Percentiles rank a stretch among this genome's conserved stretches.
Evolutionary conservation across 148 eudicot genomes (phyloP).

Genomic region (Fagopyrum homotropicum): DNA sequence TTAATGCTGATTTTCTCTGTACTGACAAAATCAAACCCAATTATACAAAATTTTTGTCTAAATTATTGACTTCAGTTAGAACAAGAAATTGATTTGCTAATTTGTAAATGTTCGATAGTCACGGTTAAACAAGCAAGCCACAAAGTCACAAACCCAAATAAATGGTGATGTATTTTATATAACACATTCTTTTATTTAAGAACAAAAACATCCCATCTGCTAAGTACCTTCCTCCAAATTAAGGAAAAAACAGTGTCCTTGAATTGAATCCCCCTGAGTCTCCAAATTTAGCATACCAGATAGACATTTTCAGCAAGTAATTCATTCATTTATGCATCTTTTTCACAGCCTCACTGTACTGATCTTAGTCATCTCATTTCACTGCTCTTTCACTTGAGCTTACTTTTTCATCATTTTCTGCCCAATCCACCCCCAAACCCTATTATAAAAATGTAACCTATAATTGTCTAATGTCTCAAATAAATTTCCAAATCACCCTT

Average conservation of each 20-base stretch:
- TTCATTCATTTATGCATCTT: neutral
- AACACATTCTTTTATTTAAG: neutral
- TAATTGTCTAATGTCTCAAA: neutral
- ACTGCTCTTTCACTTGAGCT: neutral
- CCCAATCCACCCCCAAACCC: neutral
- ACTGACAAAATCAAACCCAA: too few relatives aligned
- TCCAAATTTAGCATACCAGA: neutral
- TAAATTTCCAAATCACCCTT: neutral
- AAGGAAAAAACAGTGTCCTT: constrained; percentile 7
- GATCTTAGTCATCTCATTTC: neutral
- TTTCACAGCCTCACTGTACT: neutral
- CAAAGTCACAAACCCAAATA: too few relatives aligned
- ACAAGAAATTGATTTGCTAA: too few relatives aligned
- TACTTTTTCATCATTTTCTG: constrained; percentile 3
- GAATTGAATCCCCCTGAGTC: neutral
- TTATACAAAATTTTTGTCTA: too few relatives aligned
- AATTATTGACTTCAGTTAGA: too few relatives aligned
- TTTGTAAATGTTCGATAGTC: too few relatives aligned
- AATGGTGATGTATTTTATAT: neutral
- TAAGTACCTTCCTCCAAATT: constrained; percentile 3
- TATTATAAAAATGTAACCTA: neutral
- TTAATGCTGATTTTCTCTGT: neutral
- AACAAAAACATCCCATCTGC: constrained; percentile 3
- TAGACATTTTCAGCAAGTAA: neutral
- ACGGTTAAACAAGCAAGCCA: too few relatives aligned